These are phyloP conservation scores for Colletotrichum abscissum DNA, from an alignment of 2,329 filamentous ascomycete species.

Conservation along the genomic window DNA sequence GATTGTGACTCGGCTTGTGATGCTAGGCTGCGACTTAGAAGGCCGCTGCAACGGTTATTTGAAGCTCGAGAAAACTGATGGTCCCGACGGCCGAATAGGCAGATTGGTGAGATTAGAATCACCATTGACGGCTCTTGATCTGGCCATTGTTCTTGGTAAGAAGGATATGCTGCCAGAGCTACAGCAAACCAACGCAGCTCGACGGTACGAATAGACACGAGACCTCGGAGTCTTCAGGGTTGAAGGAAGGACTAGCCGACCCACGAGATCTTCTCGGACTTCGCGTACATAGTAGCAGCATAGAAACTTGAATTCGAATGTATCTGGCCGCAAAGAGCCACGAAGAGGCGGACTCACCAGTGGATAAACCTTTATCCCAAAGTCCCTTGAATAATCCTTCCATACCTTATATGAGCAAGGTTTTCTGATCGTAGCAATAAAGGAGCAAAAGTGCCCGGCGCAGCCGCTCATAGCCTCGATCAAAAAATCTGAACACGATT, in stretches of 20 bases:
- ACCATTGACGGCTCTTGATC: neutral
- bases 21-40: neutral
- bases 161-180: neutral
- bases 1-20: neutral
- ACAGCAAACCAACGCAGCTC: neutral
- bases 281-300: neutral
- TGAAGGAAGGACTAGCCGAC: neutral
- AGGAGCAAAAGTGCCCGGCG: neutral
- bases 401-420: neutral
- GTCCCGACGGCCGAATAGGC: neutral
- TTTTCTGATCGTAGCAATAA: neutral
- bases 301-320: neutral
- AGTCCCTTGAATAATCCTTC: neutral
- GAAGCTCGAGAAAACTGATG: neutral
- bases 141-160: neutral
- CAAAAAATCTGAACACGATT: neutral
- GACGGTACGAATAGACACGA: neutral
- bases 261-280: neutral
- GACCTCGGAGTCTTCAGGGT: neutral
- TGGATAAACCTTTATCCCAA: neutral
- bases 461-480: neutral
- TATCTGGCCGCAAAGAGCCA: neutral
- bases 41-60: slow-evolving; percentile 4
- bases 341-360: neutral
- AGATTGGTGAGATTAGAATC: neutral